Base-by-base conservation (phyloP, 2,329 filamentous ascomycete species). In the Claviceps sp. region DNA sequence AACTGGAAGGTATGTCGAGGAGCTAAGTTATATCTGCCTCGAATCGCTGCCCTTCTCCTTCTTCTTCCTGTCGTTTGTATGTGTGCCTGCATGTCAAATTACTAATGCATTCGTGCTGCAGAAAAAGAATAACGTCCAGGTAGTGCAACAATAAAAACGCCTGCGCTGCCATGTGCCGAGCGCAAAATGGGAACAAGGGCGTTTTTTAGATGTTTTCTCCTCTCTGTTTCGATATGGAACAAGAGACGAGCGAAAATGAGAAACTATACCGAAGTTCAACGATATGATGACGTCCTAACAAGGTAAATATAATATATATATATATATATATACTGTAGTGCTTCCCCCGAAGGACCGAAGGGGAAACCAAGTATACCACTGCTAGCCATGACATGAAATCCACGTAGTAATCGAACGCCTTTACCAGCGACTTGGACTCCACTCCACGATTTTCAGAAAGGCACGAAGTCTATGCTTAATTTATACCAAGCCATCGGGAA, bases 61-160 rank as follows among this genome's bases (percentile, higher is more conserved):
- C 9, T 20, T 6, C 6, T 17, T 23, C 14, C 13, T 14, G 2
- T 14, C 3, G 13, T 13, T 22, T 22, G 0, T 36, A 26, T n/a
- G 6, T 23, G 9, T 17, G 29, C 9, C n/a, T 7, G n/a, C 29
- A 11, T 36, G 11, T 36, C 44, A 23, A 23, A n/a, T 34, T 7
- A 17, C 48, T 50, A 26, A 50, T n/a, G 29, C 17, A 11, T 45
- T 3, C 23, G 20, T 45, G 14, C 16, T 38, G 65, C 68, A 90
- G 86, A 90, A 89, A 68, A 90, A 89, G 80, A 88, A 93, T 71
- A 91, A 91, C 62, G 79, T 93, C 49, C 86, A 91, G 66, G 84
- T 91, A 57, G 86, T 93, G 55, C 85, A 89, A 71, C 85, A 86
- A 69, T 85, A 67, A 75, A 40, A 54, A 56, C 9, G 39, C 16